Evolutionary conservation across 1,139 yeast species (phyloP), one percentile per base, ranked within the genome.

Genomic region (Protomyces inouyei): DNA sequence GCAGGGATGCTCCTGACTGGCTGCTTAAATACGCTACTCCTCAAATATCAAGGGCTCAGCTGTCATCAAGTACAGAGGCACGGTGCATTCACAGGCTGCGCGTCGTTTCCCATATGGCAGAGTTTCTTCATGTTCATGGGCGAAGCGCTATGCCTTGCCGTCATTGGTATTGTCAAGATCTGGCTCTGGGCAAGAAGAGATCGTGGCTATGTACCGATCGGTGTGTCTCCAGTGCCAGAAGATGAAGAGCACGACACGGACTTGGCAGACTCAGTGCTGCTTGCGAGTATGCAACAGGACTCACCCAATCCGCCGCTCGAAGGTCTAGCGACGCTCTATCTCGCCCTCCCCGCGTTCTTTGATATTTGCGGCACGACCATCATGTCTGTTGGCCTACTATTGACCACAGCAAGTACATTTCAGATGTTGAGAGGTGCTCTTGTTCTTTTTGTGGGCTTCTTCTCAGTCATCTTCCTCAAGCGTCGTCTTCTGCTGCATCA

Each of bases 361-460:
- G 95, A 88, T 73, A 79, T 88, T 64, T 72, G 82, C 56, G 93
- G 87, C 2, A 88, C 95, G 1, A 87, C 95, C 0, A 75, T 88
- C 70, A 81, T 88, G 83, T 86, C 87, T 70, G 74, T 87, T n/a
- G 95, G 95, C 0, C 78, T 88, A 68, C 74, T 87, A 16, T 84
- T 85, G 72, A 85, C 85, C 1, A 95, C 95, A 0, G 95, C 88
- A n/a, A 86, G 92, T 1, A 81, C 88, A 55, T 88, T 87, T 74
- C 96, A 88, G 73, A 88, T 88, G 95, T 85, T 87, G 14, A 79
- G 95, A 69, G 95, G 96, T 3, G 82, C 92, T 0, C 77, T 88
- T 57, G 90, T 88, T 53, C 76, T 88, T 54, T 87, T 87, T 76
- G 95, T 88, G 38, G 96, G 92, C 1, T 74, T 85, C 21, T 80